Base-by-base conservation (phyloP, 2,329 filamentous ascomycete genomes). In the Sporothrix globosa region DNA sequence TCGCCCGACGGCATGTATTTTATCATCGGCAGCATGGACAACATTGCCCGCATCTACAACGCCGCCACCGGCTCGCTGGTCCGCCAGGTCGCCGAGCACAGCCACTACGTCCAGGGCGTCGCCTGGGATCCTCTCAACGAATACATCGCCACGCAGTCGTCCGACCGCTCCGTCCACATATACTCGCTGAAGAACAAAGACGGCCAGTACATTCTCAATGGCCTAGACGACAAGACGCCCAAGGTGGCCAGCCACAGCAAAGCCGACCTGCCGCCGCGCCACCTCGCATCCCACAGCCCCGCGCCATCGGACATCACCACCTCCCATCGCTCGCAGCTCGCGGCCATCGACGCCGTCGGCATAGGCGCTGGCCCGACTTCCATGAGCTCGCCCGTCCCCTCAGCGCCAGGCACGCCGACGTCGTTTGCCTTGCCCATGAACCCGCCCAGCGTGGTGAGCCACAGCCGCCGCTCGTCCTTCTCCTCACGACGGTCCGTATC, bases 21-120 rank as follows among this genome's bases (percentile, higher is more conserved):
- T 83, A 97, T 99, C 76, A 97, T 96, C 30, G 96, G 96, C 52
- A 98, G 96, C 82, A 98, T 99, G 94, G 96, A 99, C 82, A 99
- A 99, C 79, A 91, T 98, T 78, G 94, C 96, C 71, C 88, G 95
- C 72, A 98, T 99, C 76, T 98, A 97, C 84, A 97, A 97, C 80
- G 92, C 94, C 70, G 91, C 92, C 50, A 73, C 72, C 84, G 86
- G 86, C 71, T 83, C 85, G 44, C 80, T 94, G 74, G 91, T 97
- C 71, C 91, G 95, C 72, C 95, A 97, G 79, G 97, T 98, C 74
- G 95, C 95, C 68, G 95, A 98, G 79, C 95, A 98, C 81, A 97
- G 93, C 77, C 96, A 99, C 80, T 99, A 97, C 79, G 96, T 99
- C 21, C 96, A 99, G 81, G 96, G 96, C 63, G 96, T 99, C 9